These are phyloP conservation scores for Boletales sp. DNA, from an alignment of 768 basidiomycete species.

Conservation along the genomic window DNA sequence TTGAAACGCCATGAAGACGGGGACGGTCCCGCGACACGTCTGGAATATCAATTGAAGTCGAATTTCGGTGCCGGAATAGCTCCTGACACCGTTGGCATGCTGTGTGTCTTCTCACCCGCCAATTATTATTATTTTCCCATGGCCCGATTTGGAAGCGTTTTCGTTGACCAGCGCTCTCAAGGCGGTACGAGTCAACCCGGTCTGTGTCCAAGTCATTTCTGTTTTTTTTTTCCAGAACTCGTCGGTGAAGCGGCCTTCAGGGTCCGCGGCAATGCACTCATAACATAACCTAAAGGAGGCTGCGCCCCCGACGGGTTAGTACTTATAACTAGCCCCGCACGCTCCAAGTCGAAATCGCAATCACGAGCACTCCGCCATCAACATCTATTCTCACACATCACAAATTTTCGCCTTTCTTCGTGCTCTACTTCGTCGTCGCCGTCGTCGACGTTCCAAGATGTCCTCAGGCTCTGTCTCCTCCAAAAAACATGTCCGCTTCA, in stretches of 20 bases:
- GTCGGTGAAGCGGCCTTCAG: slow-evolving; percentile 1
- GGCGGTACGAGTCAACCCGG: slow-evolving; percentile 19
- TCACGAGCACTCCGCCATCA: slow-evolving; percentile 7
- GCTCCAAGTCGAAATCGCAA: background rate
- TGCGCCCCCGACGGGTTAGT: slow-evolving; percentile 21
- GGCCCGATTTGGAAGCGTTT: slow-evolving; percentile 15
- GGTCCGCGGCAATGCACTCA: slow-evolving; percentile 26
- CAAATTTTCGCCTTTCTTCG: slow-evolving; percentile 6
- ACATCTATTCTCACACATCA: slow-evolving; percentile 16
- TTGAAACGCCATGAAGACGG: too few relatives aligned
- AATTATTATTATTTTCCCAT: background rate
- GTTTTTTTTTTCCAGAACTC: background rate
- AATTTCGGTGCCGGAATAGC: slow-evolving; percentile 9
- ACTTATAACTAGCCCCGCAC: background rate
- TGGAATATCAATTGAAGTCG: background rate
- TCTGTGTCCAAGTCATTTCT: slow-evolving; percentile 11
- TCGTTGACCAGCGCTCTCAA: background rate
- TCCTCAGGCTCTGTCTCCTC: slow-evolving; percentile 8
- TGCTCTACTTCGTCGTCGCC: slow-evolving; percentile 15
- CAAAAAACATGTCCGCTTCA: slow-evolving; percentile 30
- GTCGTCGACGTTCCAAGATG: slow-evolving; percentile 15
- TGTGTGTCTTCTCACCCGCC: slow-evolving; percentile 1
- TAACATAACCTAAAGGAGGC: slow-evolving; percentile 17
- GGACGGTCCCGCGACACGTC: slow-evolving; percentile 5
- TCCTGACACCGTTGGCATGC: slow-evolving; percentile 17